Conservation (phyloP, 2,329 filamentous ascomycete species). For the Paraconiothyrium sp. region DNA sequence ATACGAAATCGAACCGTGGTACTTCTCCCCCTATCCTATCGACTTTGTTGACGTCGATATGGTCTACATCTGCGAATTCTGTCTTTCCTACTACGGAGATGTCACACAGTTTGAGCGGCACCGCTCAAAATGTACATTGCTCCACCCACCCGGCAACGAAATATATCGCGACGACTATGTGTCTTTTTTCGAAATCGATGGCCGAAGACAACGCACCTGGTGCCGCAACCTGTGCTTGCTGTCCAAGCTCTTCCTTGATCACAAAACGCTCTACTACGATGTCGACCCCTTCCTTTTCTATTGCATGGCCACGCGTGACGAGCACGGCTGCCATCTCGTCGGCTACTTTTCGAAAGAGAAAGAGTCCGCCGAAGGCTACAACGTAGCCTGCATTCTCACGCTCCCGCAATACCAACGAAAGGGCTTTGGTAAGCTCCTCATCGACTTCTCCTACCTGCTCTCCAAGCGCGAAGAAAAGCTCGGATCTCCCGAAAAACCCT, state of each 20-base stretch:
- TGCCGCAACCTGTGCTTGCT: constrained; percentile 95
- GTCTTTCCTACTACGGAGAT: constrained; percentile 88
- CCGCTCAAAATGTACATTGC: constrained; percentile 85
- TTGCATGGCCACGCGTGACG: constrained; percentile 90
- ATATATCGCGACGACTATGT: constrained; percentile 95
- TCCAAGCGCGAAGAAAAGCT: constrained; percentile 95
- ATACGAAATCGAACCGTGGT: constrained; percentile 95
- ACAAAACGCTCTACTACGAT: constrained; percentile 98
- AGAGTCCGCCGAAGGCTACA: constrained; percentile 95
- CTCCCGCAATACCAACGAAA: constrained; percentile 96
- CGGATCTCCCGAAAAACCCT: constrained; percentile 94
- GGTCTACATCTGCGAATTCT: constrained; percentile 98
- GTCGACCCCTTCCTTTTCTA: constrained; percentile 99
- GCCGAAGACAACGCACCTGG: constrained; percentile 91
- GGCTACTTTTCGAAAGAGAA: constrained; percentile 99
- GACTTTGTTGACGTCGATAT: constrained; percentile 87
- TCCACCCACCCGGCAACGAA: constrained; percentile 96
- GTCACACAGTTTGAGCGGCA: constrained; percentile 85
- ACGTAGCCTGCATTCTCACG: constrained; percentile 96
- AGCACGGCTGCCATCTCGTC: constrained; percentile 92
- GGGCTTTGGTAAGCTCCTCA: constrained; percentile 90
- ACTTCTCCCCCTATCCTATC: constrained; percentile 96
- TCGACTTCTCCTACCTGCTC: constrained; percentile 97
- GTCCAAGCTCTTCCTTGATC: constrained; percentile 95
- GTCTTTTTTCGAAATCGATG: constrained; percentile 97